Conservation (phyloP, 108 stramenopile genomes). For the Mayamaea pseudoterrestris region DNA sequence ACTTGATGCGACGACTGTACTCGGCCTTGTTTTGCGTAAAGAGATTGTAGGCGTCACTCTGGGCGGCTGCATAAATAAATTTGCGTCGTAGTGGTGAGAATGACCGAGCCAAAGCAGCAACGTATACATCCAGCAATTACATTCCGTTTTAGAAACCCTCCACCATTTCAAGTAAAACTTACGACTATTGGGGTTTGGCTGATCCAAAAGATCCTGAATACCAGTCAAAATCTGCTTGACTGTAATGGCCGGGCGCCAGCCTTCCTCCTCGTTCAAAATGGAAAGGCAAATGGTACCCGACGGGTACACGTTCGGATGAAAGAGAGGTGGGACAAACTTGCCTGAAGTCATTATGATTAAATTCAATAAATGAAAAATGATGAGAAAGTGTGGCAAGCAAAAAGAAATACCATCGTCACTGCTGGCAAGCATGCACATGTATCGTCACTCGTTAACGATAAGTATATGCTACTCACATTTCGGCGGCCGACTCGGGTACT, state of each 20-base stretch:
- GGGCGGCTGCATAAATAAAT: too few species aligned
- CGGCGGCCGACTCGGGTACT: slow-evolving; percentile 97
- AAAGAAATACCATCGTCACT: too few species aligned
- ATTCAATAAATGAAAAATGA: not conserved
- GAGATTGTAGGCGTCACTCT: slow-evolving; percentile 88
- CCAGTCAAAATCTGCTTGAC: slow-evolving; percentile 94
- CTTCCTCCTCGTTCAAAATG: slow-evolving; percentile 97
- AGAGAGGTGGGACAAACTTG: slow-evolving; percentile 43
- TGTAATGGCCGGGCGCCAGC: slow-evolving; percentile 97
- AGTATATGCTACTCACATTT: slow-evolving; percentile 96
- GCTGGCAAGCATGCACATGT: slow-evolving; percentile 52
- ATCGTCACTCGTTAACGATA: too few species aligned
- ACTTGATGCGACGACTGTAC: slow-evolving; percentile 74
- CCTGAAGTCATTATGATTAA: slow-evolving; percentile 8
- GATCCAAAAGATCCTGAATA: slow-evolving; percentile 95
- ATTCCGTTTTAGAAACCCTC: too few species aligned
- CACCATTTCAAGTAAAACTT: too few species aligned
- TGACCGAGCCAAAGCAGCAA: too few species aligned
- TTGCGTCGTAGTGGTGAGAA: too few species aligned
- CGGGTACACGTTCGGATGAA: slow-evolving; percentile 72
- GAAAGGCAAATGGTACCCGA: slow-evolving; percentile 95
- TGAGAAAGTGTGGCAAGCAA: not conserved
- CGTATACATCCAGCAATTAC: too few species aligned
- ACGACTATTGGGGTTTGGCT: slow-evolving; percentile 71
- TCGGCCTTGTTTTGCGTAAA: slow-evolving; percentile 78